A percentile compares a stretch with the other conserved stretches of the same genome.
Conservation (phyloP, 305 asterid species). For the Solanum chacoense region DNA sequence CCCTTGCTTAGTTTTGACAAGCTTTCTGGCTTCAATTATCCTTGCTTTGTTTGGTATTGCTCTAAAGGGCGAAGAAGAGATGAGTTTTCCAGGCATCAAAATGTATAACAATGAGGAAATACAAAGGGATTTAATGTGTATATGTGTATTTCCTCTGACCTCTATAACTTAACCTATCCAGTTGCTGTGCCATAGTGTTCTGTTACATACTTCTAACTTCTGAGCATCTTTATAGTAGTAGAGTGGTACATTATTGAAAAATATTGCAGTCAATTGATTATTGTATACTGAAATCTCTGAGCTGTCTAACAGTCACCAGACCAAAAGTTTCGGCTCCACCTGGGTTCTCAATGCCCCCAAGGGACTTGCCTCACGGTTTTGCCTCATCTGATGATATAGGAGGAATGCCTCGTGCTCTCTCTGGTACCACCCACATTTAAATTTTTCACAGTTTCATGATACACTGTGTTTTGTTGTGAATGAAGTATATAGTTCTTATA, state of each 20-base stretch:
- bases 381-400: constrained; percentile 40
- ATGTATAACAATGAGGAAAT: neutral
- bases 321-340: constrained; percentile 68
- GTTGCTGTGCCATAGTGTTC: neutral
- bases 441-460: neutral
- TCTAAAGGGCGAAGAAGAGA: neutral
- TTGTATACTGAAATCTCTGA: neutral
- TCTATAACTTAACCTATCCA: neutral
- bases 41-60: neutral
- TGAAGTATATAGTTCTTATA: neutral
- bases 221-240: neutral
- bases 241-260: neutral
- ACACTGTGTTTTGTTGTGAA: neutral
- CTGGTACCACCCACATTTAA: constrained; percentile 36
- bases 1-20: neutral
- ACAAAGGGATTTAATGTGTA: neutral
- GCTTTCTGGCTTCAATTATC: neutral
- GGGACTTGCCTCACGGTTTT: constrained; percentile 86
- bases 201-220: neutral
- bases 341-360: constrained; percentile 57
- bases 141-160: neutral
- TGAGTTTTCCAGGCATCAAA: neutral
- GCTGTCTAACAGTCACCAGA: constrained; percentile 36
- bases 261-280: neutral
- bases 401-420: constrained; percentile 30